These are phyloP conservation scores for Fraxinus sp. DNA, from an alignment of 305 asterid species.

Conservation along the genomic window DNA sequence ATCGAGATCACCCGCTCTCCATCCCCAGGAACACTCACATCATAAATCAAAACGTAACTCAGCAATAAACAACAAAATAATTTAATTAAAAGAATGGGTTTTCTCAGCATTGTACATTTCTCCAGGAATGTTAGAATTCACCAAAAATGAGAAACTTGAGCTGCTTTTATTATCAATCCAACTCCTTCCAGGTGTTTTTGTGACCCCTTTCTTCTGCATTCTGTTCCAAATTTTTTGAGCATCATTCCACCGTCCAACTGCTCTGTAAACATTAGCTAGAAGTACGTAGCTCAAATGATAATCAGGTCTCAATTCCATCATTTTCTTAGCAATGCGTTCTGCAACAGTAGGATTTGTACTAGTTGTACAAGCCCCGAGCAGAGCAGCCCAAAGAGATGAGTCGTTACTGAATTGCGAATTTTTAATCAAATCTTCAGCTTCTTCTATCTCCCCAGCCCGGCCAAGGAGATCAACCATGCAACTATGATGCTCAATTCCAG, in stretches of 20 bases:
- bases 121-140: conserved; percentile 11
- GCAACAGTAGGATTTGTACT: conserved; percentile 55
- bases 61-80: not conserved
- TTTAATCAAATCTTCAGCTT: conserved; percentile 64
- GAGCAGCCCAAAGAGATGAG: conserved; percentile 69
- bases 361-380: conserved; percentile 79
- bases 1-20: not conserved
- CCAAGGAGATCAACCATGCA: conserved; percentile 90
- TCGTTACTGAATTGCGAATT: conserved; percentile 40
- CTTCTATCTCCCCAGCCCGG: conserved; percentile 71
- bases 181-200: conserved; percentile 74
- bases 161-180: conserved; percentile 57
- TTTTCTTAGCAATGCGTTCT: conserved; percentile 62
- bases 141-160: conserved; percentile 16
- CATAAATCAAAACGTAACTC: not conserved
- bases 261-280: conserved; percentile 68
- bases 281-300: conserved; percentile 81
- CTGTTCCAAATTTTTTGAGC: conserved; percentile 54
- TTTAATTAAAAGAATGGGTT: not conserved
- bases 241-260: conserved; percentile 77
- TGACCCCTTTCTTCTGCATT: conserved; percentile 60
- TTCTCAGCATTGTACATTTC: conserved; percentile 14
- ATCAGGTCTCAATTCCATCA: conserved; percentile 77
- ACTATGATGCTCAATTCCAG: conserved; percentile 66
- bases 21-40: not conserved